These are phyloP conservation scores for Thalassiosira hispida DNA, from an alignment of 352 stramenopile species.

Conservation along the genomic window DNA sequence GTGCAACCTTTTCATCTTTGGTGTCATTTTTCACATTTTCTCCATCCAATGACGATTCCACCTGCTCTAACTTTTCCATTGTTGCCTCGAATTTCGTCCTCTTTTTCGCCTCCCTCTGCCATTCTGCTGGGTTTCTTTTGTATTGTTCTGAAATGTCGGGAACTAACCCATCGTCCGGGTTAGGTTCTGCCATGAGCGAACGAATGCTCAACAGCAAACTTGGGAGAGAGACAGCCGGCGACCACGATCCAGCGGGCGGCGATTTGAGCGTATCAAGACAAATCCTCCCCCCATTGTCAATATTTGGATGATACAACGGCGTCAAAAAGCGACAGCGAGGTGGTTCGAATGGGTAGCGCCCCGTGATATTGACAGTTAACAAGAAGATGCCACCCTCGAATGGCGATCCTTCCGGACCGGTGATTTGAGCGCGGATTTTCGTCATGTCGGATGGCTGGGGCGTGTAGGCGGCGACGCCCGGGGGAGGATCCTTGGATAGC, in stretches of 20 bases:
- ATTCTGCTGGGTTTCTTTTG: constrained; percentile 34
- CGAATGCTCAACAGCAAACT: constrained; percentile 49
- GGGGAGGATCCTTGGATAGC: constrained; percentile 38
- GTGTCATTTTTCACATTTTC: neutral
- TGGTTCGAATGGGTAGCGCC: constrained; percentile 85
- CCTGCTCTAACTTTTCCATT: constrained; percentile 33
- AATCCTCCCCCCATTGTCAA: constrained; percentile 67
- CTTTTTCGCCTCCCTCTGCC: constrained; percentile 35
- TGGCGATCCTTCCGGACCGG: constrained; percentile 68
- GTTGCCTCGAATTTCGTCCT: constrained; percentile 42
- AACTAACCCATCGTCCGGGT: constrained; percentile 57
- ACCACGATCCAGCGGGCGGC: constrained; percentile 43
- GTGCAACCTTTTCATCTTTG: neutral
- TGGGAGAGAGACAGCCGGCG: constrained; percentile 45
- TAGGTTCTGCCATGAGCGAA: constrained; percentile 45
- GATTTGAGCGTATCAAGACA: constrained; percentile 56
- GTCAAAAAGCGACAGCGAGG: constrained; percentile 85
- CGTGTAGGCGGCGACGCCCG: constrained; percentile 44
- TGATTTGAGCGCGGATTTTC: constrained; percentile 53
- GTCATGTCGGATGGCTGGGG: constrained; percentile 46
- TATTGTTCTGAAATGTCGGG: constrained; percentile 54
- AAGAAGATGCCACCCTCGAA: constrained; percentile 78
- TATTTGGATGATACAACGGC: constrained; percentile 87
- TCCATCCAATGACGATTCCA: constrained; percentile 39
- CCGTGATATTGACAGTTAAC: constrained; percentile 61